Evolutionary conservation across 352 stramenopile genomes (phyloP).

Genomic region (Detonula confervacea): DNA sequence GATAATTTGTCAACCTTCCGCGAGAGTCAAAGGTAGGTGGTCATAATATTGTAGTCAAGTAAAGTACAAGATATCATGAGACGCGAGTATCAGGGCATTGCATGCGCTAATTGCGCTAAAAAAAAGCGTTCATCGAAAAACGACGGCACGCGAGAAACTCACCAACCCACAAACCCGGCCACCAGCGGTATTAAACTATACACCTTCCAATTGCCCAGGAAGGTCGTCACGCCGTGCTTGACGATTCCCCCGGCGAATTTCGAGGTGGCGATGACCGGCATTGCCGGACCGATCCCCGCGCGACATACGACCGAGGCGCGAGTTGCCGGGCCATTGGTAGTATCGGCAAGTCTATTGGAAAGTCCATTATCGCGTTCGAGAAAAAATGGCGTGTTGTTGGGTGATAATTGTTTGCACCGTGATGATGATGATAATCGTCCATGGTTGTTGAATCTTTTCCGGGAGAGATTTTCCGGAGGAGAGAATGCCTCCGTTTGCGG

Average conservation of each 20-base stretch:
- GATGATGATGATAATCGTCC: not conserved
- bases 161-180: constrained; percentile 71
- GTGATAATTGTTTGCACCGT: not conserved
- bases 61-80: too few species aligned
- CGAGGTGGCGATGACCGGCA: constrained; percentile 26
- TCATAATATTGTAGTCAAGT: too few species aligned
- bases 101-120: not conserved
- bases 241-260: constrained; percentile 28
- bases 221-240: constrained; percentile 41
- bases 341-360: not conserved
- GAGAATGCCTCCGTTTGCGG: constrained; percentile 8
- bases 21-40: too few species aligned
- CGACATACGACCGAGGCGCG: not conserved
- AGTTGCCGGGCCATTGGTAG: not conserved
- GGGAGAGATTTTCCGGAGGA: constrained; percentile 3
- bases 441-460: not conserved
- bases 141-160: not conserved
- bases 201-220: constrained; percentile 58
- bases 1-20: constrained; percentile 66
- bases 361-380: too few species aligned
- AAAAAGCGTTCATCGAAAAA: too few species aligned
- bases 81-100: too few species aligned
- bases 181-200: constrained; percentile 57
- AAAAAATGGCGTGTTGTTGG: not conserved
- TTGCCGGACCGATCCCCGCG: not conserved